Evolutionary conservation across 1,284 basidiomycete genomes (phyloP), one percentile per base, ranked within the genome.

Genomic region (Athelia sp.): DNA sequence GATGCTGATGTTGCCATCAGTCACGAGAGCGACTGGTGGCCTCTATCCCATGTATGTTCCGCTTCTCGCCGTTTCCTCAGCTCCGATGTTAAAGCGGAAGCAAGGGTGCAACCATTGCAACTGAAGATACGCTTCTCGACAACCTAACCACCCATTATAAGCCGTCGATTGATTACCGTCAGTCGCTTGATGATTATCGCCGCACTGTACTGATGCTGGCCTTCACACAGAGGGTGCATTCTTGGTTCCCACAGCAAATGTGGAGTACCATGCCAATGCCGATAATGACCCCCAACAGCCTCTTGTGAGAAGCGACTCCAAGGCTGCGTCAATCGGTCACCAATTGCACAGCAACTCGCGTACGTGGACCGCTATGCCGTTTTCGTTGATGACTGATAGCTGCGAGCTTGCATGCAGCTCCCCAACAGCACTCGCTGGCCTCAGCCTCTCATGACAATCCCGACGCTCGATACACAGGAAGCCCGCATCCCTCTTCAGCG

Each of bases 241-340:
- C n/a, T n/a, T n/a, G n/a, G n/a, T n/a, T n/a, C n/a, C n/a, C n/a
- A n/a, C n/a, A n/a, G n/a, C n/a, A n/a, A n/a, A n/a, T n/a, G n/a
- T n/a, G n/a, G n/a, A n/a, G n/a, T n/a, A n/a, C n/a, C n/a, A n/a
- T n/a, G n/a, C n/a, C n/a, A n/a, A n/a, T n/a, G n/a, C n/a, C n/a
- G n/a, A n/a, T n/a, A n/a, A n/a, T n/a, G n/a, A n/a, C n/a, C 26
- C 26, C 26, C 78, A 79, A 58, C 79, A 82, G 60, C 76, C 80
- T 49, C 78, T 78, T 50, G 69, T 69, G 57, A 77, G 79, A 56
- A 73, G 70, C 59, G 81, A 84, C 54, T 74, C 79, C 59, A 75
- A 72, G 55, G 53, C 72, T 56, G 67, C 73, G 38, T 57, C 73
- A 46, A 82, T 79, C 63, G 69, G 70, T 54, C 76, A 77, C 56